Conservation (phyloP, 805 yeast species). For the Saccharomycopsis babjevae region DNA sequence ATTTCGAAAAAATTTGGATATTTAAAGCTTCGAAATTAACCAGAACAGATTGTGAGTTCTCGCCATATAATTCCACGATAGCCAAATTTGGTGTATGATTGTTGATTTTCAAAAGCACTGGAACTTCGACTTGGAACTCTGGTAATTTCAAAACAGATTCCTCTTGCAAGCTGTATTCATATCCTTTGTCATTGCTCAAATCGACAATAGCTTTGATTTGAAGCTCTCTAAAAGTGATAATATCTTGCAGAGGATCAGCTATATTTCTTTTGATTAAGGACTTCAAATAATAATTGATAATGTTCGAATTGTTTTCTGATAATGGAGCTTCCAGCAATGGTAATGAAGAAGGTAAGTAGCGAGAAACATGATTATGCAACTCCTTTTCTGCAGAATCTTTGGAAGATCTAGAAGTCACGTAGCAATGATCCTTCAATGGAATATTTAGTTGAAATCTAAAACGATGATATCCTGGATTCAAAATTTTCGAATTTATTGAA, state of each 20-base stretch:
- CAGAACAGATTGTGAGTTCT: neutral
- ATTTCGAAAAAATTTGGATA: neutral
- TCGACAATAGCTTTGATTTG: neutral
- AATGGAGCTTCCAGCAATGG: neutral
- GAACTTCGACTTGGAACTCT: neutral
- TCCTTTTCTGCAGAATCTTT: slow-evolving; percentile 1
- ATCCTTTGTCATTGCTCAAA: neutral
- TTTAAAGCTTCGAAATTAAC: neutral
- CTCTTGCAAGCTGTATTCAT: neutral
- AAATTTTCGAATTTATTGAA: neutral
- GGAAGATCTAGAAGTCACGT: neutral
- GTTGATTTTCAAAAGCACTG: neutral
- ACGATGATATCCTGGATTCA: slow-evolving; percentile 11
- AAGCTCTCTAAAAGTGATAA: neutral
- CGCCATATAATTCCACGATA: neutral
- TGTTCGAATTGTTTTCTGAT: neutral
- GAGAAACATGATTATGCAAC: slow-evolving; percentile 9
- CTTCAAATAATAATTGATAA: slow-evolving; percentile 10
- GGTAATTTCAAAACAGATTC: neutral
- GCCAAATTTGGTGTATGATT: neutral
- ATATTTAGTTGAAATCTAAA: slow-evolving; percentile 13
- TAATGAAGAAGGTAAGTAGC: slow-evolving; percentile 9
- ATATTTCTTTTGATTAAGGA: slow-evolving; percentile 9
- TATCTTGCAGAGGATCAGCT: neutral
- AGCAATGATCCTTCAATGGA: slow-evolving; percentile 16